Percentiles rank a stretch among this genome's conserved stretches.
Evolutionary conservation across 2,329 filamentous ascomycete genomes (phyloP).

Genomic region (Thielaviopsis euricoi): DNA sequence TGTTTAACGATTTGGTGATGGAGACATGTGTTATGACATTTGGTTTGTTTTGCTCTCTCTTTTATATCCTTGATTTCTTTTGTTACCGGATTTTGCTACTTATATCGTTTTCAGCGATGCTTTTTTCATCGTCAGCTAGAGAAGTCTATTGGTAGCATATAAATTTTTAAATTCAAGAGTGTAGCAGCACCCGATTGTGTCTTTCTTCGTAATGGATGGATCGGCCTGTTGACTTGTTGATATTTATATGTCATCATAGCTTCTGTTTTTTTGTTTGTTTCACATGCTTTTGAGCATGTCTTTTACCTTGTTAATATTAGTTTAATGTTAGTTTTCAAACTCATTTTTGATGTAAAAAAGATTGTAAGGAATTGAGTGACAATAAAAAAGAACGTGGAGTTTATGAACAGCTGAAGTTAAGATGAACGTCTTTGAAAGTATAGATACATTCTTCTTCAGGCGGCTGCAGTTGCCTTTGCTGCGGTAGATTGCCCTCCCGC

Average conservation of each 20-base stretch:
- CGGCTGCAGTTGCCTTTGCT: too few species aligned
- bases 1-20: neutral
- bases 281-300: too few species aligned
- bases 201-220: neutral
- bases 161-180: neutral
- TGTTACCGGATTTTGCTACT: neutral
- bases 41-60: neutral
- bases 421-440: too few species aligned
- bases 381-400: neutral
- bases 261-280: too few species aligned
- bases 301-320: too few species aligned
- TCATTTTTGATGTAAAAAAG: too few species aligned
- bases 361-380: too few species aligned
- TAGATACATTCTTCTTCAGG: too few species aligned
- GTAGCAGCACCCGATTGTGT: too few species aligned
- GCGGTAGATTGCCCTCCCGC: too few species aligned
- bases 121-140: neutral
- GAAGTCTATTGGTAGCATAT: neutral
- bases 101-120: neutral
- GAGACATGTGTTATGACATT: neutral
- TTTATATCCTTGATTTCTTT: conserved; percentile 1
- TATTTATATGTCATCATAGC: neutral
- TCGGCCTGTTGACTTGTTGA: neutral
- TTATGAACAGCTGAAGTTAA: too few species aligned
- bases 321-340: too few species aligned